phyloP scores from a whole-genome alignment of 495 filamentous ascomycete species.

The Cercophora samala region DNA sequence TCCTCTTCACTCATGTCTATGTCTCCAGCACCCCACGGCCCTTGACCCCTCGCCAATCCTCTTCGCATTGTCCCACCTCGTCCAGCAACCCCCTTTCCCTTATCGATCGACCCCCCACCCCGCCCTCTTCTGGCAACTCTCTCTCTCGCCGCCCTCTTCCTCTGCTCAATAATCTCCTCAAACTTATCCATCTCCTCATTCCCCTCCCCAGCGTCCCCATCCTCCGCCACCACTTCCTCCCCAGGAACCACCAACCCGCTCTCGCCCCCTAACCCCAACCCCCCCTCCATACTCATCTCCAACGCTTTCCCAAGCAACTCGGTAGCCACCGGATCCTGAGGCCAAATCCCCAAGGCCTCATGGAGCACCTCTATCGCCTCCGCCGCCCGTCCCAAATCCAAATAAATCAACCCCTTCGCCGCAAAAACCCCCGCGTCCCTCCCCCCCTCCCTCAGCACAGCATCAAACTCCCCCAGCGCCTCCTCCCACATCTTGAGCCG shows the following conservation, averaged over 20 bases:
- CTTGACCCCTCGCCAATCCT: slow-evolving; percentile 4
- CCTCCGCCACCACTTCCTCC: slow-evolving; percentile 21
- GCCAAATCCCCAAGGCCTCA: slow-evolving; percentile 69
- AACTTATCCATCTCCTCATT: slow-evolving; percentile 35
- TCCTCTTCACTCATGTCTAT: slow-evolving; percentile 32
- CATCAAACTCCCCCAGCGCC: slow-evolving; percentile 74
- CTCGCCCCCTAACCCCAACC: slow-evolving; percentile 13
- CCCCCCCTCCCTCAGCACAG: slow-evolving; percentile 73
- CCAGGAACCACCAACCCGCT: slow-evolving; percentile 1
- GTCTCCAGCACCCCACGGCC: slow-evolving; percentile 8
- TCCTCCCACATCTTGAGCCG: slow-evolving; percentile 65
- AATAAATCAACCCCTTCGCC: slow-evolving; percentile 69
- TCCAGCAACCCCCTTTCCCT: slow-evolving; percentile 29
- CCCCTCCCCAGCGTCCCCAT: slow-evolving; percentile 56
- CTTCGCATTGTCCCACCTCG: slow-evolving; percentile 6
- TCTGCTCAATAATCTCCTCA: slow-evolving; percentile 31
- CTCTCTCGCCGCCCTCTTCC: slow-evolving; percentile 27
- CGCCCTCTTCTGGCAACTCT: slow-evolving; percentile 21
- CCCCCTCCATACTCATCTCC: slow-evolving; percentile 27
- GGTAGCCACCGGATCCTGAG: slow-evolving; percentile 69
- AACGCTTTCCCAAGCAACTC: slow-evolving; percentile 71
- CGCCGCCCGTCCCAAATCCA: slow-evolving; percentile 63
- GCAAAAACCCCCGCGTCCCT: slow-evolving; percentile 67
- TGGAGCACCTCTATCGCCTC: slow-evolving; percentile 67
- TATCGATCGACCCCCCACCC: slow-evolving; percentile 18